phyloP scores from a whole-genome alignment of 2,329 filamentous ascomycete species.

The Ascochyta koolunga region DNA sequence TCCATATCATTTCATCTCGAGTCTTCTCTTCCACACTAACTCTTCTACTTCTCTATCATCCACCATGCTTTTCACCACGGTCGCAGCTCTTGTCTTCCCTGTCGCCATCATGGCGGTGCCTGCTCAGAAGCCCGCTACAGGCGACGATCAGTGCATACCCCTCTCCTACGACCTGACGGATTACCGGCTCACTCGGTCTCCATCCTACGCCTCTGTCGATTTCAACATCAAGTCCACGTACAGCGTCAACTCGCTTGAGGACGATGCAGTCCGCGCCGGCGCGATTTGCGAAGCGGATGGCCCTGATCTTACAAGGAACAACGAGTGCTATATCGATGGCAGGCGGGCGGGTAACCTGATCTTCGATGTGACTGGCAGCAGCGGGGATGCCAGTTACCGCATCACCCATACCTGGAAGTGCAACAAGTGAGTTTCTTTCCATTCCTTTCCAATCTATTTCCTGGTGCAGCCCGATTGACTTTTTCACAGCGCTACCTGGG shows the following conservation, averaged over 20 bases:
- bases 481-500: conserved; percentile 23
- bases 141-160: conserved; percentile 27
- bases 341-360: conserved; percentile 23
- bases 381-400: conserved; percentile 30
- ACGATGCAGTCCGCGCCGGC: conserved; percentile 25
- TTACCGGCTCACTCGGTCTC: conserved; percentile 25
- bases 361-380: conserved; percentile 28
- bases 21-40: neutral
- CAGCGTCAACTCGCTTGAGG: conserved; percentile 15
- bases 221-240: conserved; percentile 36
- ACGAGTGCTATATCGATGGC: conserved; percentile 27
- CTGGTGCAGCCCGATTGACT: neutral
- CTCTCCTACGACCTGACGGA: conserved; percentile 33
- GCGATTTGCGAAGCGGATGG: conserved; percentile 27
- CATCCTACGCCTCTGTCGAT: conserved; percentile 21
- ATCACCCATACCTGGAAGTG: conserved; percentile 39
- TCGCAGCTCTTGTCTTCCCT: conserved; percentile 27
- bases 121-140: conserved; percentile 8
- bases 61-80: conserved; percentile 19
- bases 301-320: conserved; percentile 23
- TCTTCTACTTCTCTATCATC: neutral
- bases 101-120: conserved; percentile 24
- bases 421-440: conserved; percentile 28
- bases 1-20: neutral
- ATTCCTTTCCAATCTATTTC: neutral